A percentile compares a stretch with the other conserved stretches of the same genome.
Conservation (phyloP, 1,284 basidiomycete genomes). For the Termitomyces sp. region DNA sequence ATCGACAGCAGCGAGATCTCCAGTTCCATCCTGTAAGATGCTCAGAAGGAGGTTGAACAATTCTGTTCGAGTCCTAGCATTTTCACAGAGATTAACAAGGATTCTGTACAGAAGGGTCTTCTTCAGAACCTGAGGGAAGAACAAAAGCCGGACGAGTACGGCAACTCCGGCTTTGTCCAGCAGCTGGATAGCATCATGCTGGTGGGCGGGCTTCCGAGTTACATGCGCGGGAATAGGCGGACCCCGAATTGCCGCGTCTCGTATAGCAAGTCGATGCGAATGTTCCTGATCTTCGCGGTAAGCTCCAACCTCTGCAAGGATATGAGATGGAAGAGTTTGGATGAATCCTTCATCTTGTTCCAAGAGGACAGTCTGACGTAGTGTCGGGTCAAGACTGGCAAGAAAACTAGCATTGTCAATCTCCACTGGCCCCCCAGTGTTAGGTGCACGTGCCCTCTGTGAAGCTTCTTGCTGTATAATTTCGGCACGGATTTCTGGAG, state of each 20-base stretch:
- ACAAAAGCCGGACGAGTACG: slow-evolving; percentile 87
- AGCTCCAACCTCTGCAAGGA: slow-evolving; percentile 75
- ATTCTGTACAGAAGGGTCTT: slow-evolving; percentile 87
- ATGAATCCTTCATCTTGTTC: slow-evolving; percentile 84
- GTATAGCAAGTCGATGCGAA: slow-evolving; percentile 35
- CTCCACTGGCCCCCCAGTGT: slow-evolving; percentile 53
- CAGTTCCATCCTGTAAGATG: slow-evolving; percentile 93
- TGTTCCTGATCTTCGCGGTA: slow-evolving; percentile 50
- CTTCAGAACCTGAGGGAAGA: slow-evolving; percentile 91
- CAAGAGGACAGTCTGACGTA: slow-evolving; percentile 83
- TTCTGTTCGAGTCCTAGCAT: slow-evolving; percentile 86
- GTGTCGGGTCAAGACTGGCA: slow-evolving; percentile 78
- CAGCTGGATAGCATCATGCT: slow-evolving; percentile 89
- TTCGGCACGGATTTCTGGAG: slow-evolving; percentile 94
- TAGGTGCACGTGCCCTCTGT: slow-evolving; percentile 59
- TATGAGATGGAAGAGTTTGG: slow-evolving; percentile 73
- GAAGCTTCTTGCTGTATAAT: slow-evolving; percentile 92
- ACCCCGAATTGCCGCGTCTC: slow-evolving; percentile 28
- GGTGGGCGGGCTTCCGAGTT: slow-evolving; percentile 45
- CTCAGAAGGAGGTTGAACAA: slow-evolving; percentile 89
- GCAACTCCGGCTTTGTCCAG: slow-evolving; percentile 91
- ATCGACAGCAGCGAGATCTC: slow-evolving; percentile 89
- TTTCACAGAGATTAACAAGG: slow-evolving; percentile 94
- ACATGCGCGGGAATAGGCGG: slow-evolving; percentile 28
- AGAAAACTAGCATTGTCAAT: slow-evolving; percentile 87